phyloP scores from a whole-genome alignment of 169 alveolate genomes.

The Plasmodium coatneyi region DNA sequence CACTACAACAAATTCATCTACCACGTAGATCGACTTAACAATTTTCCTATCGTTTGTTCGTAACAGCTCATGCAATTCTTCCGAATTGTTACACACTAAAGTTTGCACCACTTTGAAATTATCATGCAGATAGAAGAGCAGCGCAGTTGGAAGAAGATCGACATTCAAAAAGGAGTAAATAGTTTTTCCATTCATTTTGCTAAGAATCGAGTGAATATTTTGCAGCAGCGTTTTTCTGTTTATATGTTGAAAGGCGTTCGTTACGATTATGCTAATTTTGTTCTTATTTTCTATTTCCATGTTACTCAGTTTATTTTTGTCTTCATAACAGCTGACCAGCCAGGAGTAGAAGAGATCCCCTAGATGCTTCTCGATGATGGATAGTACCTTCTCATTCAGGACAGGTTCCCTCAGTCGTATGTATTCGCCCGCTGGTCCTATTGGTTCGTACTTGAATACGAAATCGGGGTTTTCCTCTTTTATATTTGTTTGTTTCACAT shows the following conservation, averaged over 20 bases:
- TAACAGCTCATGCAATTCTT: constrained; percentile 41
- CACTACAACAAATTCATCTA: constrained; percentile 57
- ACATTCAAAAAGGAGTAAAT: constrained; percentile 60
- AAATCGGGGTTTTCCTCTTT: not conserved
- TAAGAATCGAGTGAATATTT: constrained; percentile 14
- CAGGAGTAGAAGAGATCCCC: constrained; percentile 65
- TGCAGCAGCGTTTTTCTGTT: constrained; percentile 20
- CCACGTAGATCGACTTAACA: constrained; percentile 42
- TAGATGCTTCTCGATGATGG: constrained; percentile 60
- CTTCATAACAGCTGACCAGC: constrained; percentile 73
- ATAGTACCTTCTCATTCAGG: constrained; percentile 25
- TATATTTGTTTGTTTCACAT: not conserved
- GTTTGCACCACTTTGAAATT: constrained; percentile 56
- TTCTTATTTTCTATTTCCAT: constrained; percentile 15
- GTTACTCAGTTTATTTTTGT: constrained; percentile 38
- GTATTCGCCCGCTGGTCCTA: constrained; percentile 72
- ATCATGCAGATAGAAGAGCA: constrained; percentile 58
- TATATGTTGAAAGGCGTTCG: constrained; percentile 68
- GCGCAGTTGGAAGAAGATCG: constrained; percentile 43
- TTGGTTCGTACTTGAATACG: constrained; percentile 54
- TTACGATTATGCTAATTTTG: constrained; percentile 35
- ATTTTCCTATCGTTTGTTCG: constrained; percentile 12
- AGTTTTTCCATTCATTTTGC: constrained; percentile 29
- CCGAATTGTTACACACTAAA: constrained; percentile 49
- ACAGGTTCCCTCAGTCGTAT: constrained; percentile 11